A percentile compares a stretch with the other conserved stretches of the same genome.
These are phyloP conservation scores for Cenchrus fungigraminus DNA, from an alignment of 176 grass and related monocot species.

Conservation along the genomic window DNA sequence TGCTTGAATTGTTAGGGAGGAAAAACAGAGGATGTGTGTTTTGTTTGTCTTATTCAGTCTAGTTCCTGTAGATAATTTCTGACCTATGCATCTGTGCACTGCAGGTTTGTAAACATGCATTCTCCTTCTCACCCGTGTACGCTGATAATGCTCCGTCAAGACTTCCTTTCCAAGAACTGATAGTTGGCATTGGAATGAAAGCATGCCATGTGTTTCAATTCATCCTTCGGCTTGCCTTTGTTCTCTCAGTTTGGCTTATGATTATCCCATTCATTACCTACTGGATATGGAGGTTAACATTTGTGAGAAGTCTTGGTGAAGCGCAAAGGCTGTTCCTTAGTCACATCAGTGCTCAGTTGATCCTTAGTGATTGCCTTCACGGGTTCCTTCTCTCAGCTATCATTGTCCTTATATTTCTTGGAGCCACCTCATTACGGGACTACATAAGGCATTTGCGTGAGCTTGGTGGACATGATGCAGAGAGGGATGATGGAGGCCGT, in stretches of 20 bases:
- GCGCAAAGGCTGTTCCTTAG: slow-evolving; percentile 91
- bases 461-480: slow-evolving; percentile 86
- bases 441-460: slow-evolving; percentile 97
- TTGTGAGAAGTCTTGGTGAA: slow-evolving; percentile 93
- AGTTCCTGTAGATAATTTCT: slow-evolving; percentile 17
- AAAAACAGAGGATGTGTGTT: background rate
- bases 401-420: slow-evolving; percentile 98
- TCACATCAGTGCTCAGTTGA: slow-evolving; percentile 84
- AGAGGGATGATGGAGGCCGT: slow-evolving; percentile 84
- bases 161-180: slow-evolving; percentile 96
- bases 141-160: slow-evolving; percentile 81
- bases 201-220: slow-evolving; percentile 91
- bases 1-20: background rate
- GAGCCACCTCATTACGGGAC: slow-evolving; percentile 93
- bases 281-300: slow-evolving; percentile 95
- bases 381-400: slow-evolving; percentile 97
- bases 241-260: slow-evolving; percentile 97
- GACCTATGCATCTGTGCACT: slow-evolving; percentile 21
- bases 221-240: slow-evolving; percentile 91
- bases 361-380: slow-evolving; percentile 95
- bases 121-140: slow-evolving; percentile 95
- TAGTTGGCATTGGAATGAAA: slow-evolving; percentile 97
- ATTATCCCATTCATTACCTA: slow-evolving; percentile 99
- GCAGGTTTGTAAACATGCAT: slow-evolving; percentile 98
- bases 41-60: background rate